Evolutionary conservation across 495 filamentous ascomycete genomes (phyloP).

Genomic region (Neurospora intermedia): DNA sequence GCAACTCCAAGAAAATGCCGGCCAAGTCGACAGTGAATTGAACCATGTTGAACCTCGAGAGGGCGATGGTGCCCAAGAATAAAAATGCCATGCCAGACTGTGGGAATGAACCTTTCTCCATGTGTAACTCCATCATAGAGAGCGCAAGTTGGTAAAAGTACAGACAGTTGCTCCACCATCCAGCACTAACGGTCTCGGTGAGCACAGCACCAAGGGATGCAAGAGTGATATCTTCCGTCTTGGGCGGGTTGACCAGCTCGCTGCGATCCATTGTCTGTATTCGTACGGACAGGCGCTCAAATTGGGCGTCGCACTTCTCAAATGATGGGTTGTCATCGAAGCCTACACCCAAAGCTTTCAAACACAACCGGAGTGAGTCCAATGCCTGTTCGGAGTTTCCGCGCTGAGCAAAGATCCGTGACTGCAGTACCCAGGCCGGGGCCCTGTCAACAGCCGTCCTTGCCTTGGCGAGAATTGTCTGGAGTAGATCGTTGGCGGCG

Average conservation of each 20-base stretch:
- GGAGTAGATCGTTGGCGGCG: conserved; percentile 52
- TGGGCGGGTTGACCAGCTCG: conserved; percentile 39
- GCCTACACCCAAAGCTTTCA: conserved; percentile 54
- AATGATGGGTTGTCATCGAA: conserved; percentile 55
- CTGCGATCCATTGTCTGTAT: conserved; percentile 50
- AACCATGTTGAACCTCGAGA: conserved; percentile 62
- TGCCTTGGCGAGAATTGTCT: conserved; percentile 53
- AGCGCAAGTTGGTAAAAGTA: conserved; percentile 69
- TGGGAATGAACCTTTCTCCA: conserved; percentile 54
- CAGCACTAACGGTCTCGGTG: conserved; percentile 65
- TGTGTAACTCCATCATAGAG: conserved; percentile 57
- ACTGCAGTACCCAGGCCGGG: conserved; percentile 65
- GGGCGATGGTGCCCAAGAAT: conserved; percentile 60
- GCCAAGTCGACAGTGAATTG: conserved; percentile 57
- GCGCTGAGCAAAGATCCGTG: conserved; percentile 59
- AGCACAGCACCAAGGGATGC: conserved; percentile 63
- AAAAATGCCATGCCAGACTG: conserved; percentile 69
- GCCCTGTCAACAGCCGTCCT: conserved; percentile 63
- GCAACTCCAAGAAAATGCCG: conserved; percentile 50
- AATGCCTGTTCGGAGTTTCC: conserved; percentile 63
- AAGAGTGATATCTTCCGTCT: conserved; percentile 42
- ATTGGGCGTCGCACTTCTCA: conserved; percentile 65
- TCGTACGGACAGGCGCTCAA: conserved; percentile 46
- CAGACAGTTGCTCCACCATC: conserved; percentile 68
- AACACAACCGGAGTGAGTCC: conserved; percentile 51